These are phyloP conservation scores for Thraustochytrium sp. DNA, from an alignment of 352 stramenopile genomes.

Conservation along the genomic window DNA sequence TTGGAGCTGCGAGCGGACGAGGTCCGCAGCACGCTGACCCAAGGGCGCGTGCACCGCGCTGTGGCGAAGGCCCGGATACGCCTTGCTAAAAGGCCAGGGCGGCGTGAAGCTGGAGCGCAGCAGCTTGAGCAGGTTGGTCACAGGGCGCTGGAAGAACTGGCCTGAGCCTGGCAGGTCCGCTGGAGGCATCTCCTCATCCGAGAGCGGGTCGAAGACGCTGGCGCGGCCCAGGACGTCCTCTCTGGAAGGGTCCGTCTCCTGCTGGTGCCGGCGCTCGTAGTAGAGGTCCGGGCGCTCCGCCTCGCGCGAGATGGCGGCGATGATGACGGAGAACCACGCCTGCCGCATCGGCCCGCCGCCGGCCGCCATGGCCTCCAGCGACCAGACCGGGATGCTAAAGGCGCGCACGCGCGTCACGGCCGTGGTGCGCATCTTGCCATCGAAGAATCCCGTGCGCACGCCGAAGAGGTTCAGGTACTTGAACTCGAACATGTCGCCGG, in stretches of 20 bases:
- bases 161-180: neutral
- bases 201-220: constrained; percentile 6
- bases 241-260: neutral
- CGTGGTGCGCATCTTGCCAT: neutral
- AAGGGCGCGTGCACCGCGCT: neutral
- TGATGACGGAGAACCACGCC: constrained; percentile 5
- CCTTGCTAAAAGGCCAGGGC: neutral
- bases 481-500: constrained; percentile 42
- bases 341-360: neutral
- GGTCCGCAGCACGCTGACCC: neutral
- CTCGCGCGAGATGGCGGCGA: neutral
- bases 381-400: constrained; percentile 2
- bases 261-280: neutral
- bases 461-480: constrained; percentile 30
- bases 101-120: neutral
- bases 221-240: neutral
- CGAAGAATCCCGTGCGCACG: constrained; percentile 1
- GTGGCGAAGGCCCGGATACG: constrained; percentile 5
- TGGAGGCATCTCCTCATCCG: constrained; percentile 2
- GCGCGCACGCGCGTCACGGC: neutral
- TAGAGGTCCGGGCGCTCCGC: constrained; percentile 2
- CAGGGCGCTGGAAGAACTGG: neutral
- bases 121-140: neutral
- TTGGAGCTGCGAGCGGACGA: neutral
- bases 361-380: neutral